Evolutionary conservation across 192 early-diverging fungal genomes (phyloP), one percentile per base, ranked within the genome.

Genomic region (Spinellus fusiger): DNA sequence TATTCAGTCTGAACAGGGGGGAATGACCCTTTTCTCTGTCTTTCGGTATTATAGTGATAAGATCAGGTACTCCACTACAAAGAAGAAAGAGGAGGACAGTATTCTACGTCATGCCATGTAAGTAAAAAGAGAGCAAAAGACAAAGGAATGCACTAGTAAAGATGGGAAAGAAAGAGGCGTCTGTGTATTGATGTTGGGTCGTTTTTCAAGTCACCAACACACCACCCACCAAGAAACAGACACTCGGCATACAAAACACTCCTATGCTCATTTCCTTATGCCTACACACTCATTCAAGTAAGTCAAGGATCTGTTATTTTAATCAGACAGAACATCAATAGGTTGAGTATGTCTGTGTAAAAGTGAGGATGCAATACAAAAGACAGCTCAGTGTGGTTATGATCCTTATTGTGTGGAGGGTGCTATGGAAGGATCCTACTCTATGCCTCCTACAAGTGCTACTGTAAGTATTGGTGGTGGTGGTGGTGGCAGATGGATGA

Each of bases 241-340:
- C 6, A 18, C 37, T 12, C 57, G 69, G 47, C 71, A 65, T 54
- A 70, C 68, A 28, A 74, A 70, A 7, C 69, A 72, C 20, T 83
- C 81, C 5, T 83, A 74, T 65, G 79, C 73, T 1, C 62, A 80
- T 50, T 72, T 83, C 13, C 62, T 83, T 31, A 56, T 50, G 2
- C 74, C 79, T 20, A 66, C 68, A 50, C 69, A 73, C 23, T 68
- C 77, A 18, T 59, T 82, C 26, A 62, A 59, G 80, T 80, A 75
- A 66, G 60, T 50, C 23, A 20, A 40, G 31, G 8, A 40, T 13
- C 13, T 23, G 15, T 23, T 23, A 18, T 55, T 20, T 32, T 25
- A 33, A 10, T n/a, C 16, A 55, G 20, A 33, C 33, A 55, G 22
- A 15, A 40, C 12, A 13, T 35, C 10, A 15, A 3, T 18, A 44